Conservation (phyloP, 495 filamentous ascomycete genomes). For the Choiromyces venosus region DNA sequence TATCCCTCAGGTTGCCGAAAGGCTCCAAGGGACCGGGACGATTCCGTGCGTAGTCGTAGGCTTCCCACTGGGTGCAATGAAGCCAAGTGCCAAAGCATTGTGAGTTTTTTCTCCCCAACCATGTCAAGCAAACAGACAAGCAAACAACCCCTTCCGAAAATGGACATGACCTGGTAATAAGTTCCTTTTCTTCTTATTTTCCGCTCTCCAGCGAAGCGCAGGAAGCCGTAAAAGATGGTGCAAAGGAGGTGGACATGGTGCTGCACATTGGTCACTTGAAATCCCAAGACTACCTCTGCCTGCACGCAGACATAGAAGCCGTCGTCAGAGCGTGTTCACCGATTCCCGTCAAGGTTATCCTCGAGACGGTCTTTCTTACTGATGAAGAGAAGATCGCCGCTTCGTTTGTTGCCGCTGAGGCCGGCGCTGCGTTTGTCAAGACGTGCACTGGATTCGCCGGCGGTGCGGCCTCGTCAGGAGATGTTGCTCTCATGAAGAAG, state of each 20-base stretch:
- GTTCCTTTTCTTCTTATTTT: background rate
- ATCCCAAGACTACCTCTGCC: slow-evolving; percentile 47
- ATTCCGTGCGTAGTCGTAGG: slow-evolving; percentile 60
- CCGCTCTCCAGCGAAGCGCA: slow-evolving; percentile 48
- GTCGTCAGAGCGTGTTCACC: slow-evolving; percentile 52
- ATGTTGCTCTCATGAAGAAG: slow-evolving; percentile 56
- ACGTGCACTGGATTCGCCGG: slow-evolving; percentile 66
- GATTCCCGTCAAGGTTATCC: slow-evolving; percentile 56
- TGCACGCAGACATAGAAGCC: slow-evolving; percentile 56
- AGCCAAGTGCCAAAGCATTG: slow-evolving; percentile 51
- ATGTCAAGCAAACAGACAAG: slow-evolving; percentile 15
- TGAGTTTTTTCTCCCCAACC: slow-evolving; percentile 24
- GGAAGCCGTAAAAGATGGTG: slow-evolving; percentile 55
- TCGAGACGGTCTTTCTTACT: slow-evolving; percentile 59
- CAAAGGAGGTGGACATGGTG: slow-evolving; percentile 64
- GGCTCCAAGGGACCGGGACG: slow-evolving; percentile 50
- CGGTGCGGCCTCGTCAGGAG: slow-evolving; percentile 52
- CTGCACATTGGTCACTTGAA: slow-evolving; percentile 56
- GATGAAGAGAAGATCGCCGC: slow-evolving; percentile 56
- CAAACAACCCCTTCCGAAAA: background rate
- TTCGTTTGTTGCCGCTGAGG: slow-evolving; percentile 54
- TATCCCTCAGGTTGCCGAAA: slow-evolving; percentile 52
- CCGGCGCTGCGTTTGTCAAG: slow-evolving; percentile 62
- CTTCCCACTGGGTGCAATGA: slow-evolving; percentile 60
- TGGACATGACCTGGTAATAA: background rate